Conservation (phyloP, 139 green algal genomes). For the Chlamydomonas sphaeroides region DNA sequence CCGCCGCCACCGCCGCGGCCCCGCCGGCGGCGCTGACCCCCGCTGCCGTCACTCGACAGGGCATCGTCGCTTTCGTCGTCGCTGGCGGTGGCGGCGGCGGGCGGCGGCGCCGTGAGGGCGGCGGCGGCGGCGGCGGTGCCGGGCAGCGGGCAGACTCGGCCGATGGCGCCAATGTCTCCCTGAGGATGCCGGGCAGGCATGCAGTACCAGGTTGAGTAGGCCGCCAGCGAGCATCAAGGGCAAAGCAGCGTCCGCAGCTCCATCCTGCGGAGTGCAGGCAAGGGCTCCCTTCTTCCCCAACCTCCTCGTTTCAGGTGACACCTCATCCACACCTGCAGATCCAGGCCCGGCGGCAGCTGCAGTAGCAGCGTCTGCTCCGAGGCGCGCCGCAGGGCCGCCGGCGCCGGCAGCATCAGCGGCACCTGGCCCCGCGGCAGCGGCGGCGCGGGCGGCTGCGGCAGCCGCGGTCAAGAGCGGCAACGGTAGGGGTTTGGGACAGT, state of each 20-base stretch:
- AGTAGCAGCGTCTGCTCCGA: slow-evolving; percentile 1
- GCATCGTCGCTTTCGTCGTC: no score
- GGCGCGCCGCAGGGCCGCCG: not conserved
- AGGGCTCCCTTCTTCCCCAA: no score
- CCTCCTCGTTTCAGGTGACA: no score
- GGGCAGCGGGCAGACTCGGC: slow-evolving; percentile 23
- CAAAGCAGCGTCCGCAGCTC: no score
- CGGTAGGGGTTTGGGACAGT: no score
- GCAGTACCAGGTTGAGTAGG: no score
- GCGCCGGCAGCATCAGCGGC: slow-evolving; percentile 1
- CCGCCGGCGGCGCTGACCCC: not conserved
- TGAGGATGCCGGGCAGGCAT: no score
- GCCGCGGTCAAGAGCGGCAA: no score
- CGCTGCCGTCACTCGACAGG: no score
- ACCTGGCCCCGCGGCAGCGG: not conserved
- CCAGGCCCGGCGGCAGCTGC: slow-evolving; percentile 9
- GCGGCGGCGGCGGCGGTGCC: not conserved
- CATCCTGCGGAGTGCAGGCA: no score
- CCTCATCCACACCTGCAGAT: slow-evolving; percentile 27
- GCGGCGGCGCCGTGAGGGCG: not conserved
- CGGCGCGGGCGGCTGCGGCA: no score
- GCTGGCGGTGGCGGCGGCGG: not conserved
- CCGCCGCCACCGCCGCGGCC: not conserved
- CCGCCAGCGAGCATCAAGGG: no score
- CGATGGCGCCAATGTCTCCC: slow-evolving; percentile 31